Percentiles rank a stretch among this genome's conserved stretches.
phyloP scores from a whole-genome alignment of 768 basidiomycete species.

The Chiua virens region DNA sequence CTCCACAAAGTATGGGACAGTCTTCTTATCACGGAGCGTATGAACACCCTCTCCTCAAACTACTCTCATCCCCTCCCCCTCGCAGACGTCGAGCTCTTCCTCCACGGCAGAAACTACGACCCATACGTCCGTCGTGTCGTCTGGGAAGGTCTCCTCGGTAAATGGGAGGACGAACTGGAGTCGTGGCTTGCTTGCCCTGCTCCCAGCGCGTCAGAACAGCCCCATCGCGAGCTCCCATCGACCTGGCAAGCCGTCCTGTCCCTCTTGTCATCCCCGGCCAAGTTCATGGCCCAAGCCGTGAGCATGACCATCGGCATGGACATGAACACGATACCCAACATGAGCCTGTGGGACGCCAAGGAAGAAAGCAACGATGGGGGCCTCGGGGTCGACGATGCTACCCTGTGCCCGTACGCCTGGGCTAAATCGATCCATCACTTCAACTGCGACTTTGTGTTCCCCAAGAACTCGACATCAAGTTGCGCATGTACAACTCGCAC shows the following conservation, averaged over 20 bases:
- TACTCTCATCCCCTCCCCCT: constrained; percentile 76
- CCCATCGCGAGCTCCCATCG: constrained; percentile 9
- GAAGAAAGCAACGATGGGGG: constrained; percentile 12
- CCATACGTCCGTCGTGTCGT: constrained; percentile 84
- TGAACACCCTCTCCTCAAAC: constrained; percentile 71
- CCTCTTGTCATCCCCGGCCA: not conserved
- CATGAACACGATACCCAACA: no score
- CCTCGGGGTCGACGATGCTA: constrained; percentile 49
- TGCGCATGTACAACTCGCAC: no score
- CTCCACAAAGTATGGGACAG: constrained; percentile 90
- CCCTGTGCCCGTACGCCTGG: constrained; percentile 80
- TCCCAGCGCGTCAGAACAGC: not conserved
- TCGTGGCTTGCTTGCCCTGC: constrained; percentile 71
- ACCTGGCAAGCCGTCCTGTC: constrained; percentile 28
- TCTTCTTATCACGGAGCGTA: constrained; percentile 75
- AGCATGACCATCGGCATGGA: no score
- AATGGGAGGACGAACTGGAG: constrained; percentile 60
- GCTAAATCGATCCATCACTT: constrained; percentile 67
- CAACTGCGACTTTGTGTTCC: constrained; percentile 86
- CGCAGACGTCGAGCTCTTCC: constrained; percentile 58
- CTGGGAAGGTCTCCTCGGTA: constrained; percentile 75
- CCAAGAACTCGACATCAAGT: constrained; percentile 54
- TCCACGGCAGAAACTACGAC: constrained; percentile 84
- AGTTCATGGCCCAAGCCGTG: not conserved
- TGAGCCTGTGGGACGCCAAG: no score